These are phyloP conservation scores for Penicillium alfredii DNA, from an alignment of 495 filamentous ascomycete species.

Conservation along the genomic window DNA sequence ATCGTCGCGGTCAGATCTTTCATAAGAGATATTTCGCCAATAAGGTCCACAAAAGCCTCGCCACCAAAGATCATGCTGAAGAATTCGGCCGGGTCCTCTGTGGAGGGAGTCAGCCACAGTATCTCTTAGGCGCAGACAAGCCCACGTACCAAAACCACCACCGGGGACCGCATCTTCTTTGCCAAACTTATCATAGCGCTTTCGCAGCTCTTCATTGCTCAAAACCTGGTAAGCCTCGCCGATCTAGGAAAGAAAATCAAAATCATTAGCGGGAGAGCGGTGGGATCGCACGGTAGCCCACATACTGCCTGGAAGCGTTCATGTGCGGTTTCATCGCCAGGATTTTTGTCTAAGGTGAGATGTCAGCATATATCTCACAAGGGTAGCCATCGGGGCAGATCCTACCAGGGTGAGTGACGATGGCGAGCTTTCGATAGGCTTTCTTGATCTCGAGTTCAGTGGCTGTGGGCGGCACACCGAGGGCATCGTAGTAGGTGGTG, in stretches of 20 bases:
- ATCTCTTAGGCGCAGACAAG: no score
- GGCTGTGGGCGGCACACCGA: constrained; percentile 82
- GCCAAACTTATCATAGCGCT: constrained; percentile 91
- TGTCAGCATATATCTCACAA: neutral
- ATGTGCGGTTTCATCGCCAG: constrained; percentile 90
- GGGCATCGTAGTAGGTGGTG: constrained; percentile 82
- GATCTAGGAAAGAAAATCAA: no score
- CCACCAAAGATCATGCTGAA: constrained; percentile 98
- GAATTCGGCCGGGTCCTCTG: constrained; percentile 93
- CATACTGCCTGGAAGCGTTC: constrained; percentile 80
- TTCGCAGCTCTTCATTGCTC: constrained; percentile 76
- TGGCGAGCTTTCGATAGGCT: constrained; percentile 95
- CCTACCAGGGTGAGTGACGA: constrained; percentile 65
- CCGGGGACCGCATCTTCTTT: constrained; percentile 85
- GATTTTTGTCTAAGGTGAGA: constrained; percentile 77
- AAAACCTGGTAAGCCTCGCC: constrained; percentile 98
- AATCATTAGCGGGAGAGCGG: no score
- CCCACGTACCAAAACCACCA: constrained; percentile 90
- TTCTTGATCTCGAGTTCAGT: constrained; percentile 98
- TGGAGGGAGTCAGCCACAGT: no score
- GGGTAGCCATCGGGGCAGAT: neutral
- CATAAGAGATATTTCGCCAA: constrained; percentile 88
- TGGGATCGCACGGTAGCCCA: no score
- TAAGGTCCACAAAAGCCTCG: constrained; percentile 87
- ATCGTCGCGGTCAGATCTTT: constrained; percentile 85